Conservation (phyloP, 257 asterid species). For the Cynanchum wilfordii region DNA sequence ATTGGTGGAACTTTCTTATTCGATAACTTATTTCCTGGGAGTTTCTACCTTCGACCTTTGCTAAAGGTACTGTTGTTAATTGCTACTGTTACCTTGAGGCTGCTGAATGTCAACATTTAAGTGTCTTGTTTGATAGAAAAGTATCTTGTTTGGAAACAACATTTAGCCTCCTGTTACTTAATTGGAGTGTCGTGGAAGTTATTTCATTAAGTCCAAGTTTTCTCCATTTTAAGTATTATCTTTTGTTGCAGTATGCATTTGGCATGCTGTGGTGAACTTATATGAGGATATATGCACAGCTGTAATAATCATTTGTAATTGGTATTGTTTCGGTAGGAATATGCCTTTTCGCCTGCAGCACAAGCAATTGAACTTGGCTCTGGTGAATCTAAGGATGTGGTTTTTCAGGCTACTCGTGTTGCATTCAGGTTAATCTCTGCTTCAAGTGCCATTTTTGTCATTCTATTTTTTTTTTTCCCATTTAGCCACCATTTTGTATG, state of each 20-base stretch:
- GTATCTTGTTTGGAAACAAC: not conserved
- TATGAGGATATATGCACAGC: not conserved
- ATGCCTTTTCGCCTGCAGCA: constrained; percentile 91
- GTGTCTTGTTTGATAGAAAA: not conserved
- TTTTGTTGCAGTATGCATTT: not conserved
- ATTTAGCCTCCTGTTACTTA: not conserved
- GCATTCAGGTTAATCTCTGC: constrained; percentile 63
- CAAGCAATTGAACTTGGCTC: constrained; percentile 84
- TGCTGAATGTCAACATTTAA: not conserved
- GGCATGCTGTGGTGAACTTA: not conserved
- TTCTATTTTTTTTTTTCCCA: not conserved
- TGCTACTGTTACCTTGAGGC: not conserved
- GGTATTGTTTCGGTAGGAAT: constrained; percentile 56
- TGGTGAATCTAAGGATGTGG: constrained; percentile 80
- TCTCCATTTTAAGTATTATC: not conserved
- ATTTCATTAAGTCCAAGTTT: not conserved
- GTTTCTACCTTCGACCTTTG: constrained; percentile 93
- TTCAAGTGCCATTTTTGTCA: not conserved
- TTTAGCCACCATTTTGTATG: not conserved
- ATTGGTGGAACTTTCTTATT: constrained; percentile 71
- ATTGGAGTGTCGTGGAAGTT: not conserved
- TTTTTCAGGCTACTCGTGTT: constrained; percentile 84
- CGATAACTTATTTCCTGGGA: constrained; percentile 84
- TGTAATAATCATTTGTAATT: constrained; percentile 1
- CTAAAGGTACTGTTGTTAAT: constrained; percentile 54